Evolutionary conservation across 2,329 filamentous ascomycete genomes (phyloP).

Genomic region (Corynespora cassiicola): DNA sequence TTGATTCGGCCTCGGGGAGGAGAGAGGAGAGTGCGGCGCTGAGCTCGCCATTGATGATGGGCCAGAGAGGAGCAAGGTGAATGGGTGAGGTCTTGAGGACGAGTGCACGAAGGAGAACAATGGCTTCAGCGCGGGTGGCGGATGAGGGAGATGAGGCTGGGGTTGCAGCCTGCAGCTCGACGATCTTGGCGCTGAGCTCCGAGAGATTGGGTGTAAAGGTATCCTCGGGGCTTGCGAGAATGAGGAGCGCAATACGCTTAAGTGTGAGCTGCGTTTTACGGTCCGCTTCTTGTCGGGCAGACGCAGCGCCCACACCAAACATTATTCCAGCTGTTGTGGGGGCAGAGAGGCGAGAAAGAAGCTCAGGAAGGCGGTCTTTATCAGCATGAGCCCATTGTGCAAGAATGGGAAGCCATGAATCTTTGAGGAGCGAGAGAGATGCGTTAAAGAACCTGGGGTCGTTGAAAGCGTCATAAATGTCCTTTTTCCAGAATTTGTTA

Average conservation of each 20-base stretch:
- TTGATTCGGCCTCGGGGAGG: constrained; percentile 70
- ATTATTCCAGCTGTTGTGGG: constrained; percentile 95
- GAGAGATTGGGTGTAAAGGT: constrained; percentile 79
- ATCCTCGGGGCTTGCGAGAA: constrained; percentile 79
- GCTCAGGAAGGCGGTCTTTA: constrained; percentile 85
- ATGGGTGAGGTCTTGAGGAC: constrained; percentile 79
- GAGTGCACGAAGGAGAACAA: constrained; percentile 84
- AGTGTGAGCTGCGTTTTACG: constrained; percentile 90
- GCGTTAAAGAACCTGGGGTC: constrained; percentile 85
- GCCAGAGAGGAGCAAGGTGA: constrained; percentile 87
- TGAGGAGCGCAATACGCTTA: constrained; percentile 77
- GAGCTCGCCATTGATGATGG: constrained; percentile 84
- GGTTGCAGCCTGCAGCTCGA: constrained; percentile 84
- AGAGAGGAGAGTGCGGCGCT: constrained; percentile 80
- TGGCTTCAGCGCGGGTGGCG: constrained; percentile 85
- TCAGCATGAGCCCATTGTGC: constrained; percentile 85
- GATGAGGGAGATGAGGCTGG: constrained; percentile 91
- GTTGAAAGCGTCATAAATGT: constrained; percentile 90
- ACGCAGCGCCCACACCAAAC: constrained; percentile 96
- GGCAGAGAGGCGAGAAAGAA: constrained; percentile 78
- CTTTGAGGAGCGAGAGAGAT: constrained; percentile 67
- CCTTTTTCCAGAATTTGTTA: constrained; percentile 91
- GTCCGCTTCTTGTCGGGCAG: constrained; percentile 92
- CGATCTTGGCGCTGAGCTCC: constrained; percentile 78
- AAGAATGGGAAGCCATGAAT: constrained; percentile 82